Conservation (phyloP, 371 early-diverging fungal genomes). For the Rhizopus delemar region DNA sequence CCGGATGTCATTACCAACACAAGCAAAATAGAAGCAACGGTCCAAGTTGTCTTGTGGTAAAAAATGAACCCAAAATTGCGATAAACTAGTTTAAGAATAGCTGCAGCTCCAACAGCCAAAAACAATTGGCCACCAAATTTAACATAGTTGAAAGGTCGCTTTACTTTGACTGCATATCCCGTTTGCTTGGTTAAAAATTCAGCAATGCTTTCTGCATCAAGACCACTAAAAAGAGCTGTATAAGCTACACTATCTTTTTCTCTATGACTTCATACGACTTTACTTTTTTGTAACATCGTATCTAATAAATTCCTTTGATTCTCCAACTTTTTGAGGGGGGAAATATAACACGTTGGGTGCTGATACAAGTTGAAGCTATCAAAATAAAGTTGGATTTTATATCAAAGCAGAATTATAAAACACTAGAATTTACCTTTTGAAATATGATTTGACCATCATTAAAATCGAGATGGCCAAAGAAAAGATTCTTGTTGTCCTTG, state of each 20-base stretch:
- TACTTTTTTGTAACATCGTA: slow-evolving; percentile 43
- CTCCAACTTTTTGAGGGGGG: slow-evolving; percentile 69
- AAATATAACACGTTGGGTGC: slow-evolving; percentile 77
- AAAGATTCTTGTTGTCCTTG: slow-evolving; percentile 53
- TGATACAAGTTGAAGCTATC: slow-evolving; percentile 57
- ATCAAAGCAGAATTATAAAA: background rate
- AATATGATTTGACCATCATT: slow-evolving; percentile 73
- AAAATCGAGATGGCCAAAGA: slow-evolving; percentile 77
- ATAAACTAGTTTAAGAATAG: slow-evolving; percentile 43
- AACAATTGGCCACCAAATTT: slow-evolving; percentile 47
- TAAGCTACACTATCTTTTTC: background rate
- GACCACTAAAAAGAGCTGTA: slow-evolving; percentile 54
- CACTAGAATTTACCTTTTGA: slow-evolving; percentile 54
- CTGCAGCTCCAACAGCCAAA: slow-evolving; percentile 39
- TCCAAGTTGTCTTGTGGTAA: slow-evolving; percentile 64
- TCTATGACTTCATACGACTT: background rate
- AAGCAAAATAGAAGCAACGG: slow-evolving; percentile 52
- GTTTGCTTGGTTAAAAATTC: slow-evolving; percentile 53
- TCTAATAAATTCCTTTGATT: slow-evolving; percentile 35
- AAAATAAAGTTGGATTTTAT: background rate
- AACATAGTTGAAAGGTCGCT: slow-evolving; percentile 50
- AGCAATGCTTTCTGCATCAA: slow-evolving; percentile 69
- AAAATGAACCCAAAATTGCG: slow-evolving; percentile 55
- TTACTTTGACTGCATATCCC: slow-evolving; percentile 44
- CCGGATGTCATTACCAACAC: slow-evolving; percentile 79